Evolutionary conservation across 2,329 filamentous ascomycete genomes (phyloP), one percentile per base, ranked within the genome.

Genomic region (Talaromyces sp.): DNA sequence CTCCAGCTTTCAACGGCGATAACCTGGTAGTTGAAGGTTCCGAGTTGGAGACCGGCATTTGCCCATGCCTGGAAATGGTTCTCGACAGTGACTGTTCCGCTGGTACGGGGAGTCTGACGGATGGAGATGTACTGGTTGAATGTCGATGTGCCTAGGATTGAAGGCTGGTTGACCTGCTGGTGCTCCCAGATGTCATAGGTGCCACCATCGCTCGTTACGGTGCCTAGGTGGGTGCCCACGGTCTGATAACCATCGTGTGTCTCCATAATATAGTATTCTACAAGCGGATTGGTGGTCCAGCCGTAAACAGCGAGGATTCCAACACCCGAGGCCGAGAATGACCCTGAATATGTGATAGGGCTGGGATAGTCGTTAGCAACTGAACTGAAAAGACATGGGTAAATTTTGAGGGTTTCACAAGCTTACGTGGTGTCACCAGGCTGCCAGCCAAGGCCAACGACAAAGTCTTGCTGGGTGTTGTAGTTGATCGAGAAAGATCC

Each of bases 11-110:
- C 79, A 0, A 77, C 80, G 0, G 77, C 76, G 11, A 81, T 70
- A 62, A 81, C 78, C 70, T 79, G 78, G 65, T 80, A 80, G 66
- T 80, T 72, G 63, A 73, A 72, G 7, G 70, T 72, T 0, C 76
- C 76, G 41, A 78, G 24, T 4, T 68, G 67, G 72, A 79, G 66
- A 1, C 76, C 76, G 13, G 72, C 67, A 3, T 58, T 47, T 1
- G 71, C 70, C 77, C 77, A 78, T 0, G 74, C 75, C 39, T 75
- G 71, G 67, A 79, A 78, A 61, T 79, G 77, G 59, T 78, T 78
- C 7, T 66, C 68, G 3, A 72, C 75, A 2, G 73, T 78, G n/a
- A 79, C 75, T 1, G 74, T 75, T n/a, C 77, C 77, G 19, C 73
- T 72, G 8, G 68, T 68, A 5, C 78, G 76, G 68, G 75, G 76